Percentiles rank a stretch among this genome's conserved stretches.
Conservation (phyloP, 331 rosid genomes). For the Phaseolus coccineus region DNA sequence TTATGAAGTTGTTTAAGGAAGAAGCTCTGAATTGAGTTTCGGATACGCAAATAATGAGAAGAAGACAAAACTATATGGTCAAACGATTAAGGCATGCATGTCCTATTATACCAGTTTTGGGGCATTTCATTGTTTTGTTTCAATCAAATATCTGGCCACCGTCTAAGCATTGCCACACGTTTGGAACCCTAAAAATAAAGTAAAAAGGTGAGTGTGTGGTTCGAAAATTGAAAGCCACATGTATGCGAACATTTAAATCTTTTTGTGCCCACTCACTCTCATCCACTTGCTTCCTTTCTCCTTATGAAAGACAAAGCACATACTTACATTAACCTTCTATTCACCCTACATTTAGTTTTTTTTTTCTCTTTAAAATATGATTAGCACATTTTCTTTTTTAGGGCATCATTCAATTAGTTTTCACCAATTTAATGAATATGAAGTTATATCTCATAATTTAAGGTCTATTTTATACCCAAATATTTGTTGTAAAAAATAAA, state of each 20-base stretch:
- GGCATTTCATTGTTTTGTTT: background rate
- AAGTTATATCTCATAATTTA: too few relatives aligned
- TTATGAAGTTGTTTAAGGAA: background rate
- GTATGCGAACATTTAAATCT: background rate
- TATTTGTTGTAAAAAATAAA: too few relatives aligned
- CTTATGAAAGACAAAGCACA: background rate
- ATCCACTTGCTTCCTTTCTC: background rate
- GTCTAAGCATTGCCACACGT: background rate
- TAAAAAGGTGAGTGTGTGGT: background rate
- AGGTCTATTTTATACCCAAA: too few relatives aligned
- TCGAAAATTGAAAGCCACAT: background rate
- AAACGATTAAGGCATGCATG: background rate
- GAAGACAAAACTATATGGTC: background rate
- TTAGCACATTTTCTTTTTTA: too few relatives aligned
- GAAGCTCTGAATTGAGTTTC: background rate
- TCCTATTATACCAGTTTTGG: background rate
- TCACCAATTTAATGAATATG: too few relatives aligned
- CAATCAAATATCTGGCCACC: background rate
- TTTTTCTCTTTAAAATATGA: too few relatives aligned
- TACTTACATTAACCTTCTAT: background rate
- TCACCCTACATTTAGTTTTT: too few relatives aligned
- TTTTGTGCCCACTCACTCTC: constrained; percentile 3
- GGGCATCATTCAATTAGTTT: too few relatives aligned
- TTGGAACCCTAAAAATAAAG: constrained; percentile 14
- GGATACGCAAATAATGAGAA: background rate